These are phyloP conservation scores for Fusarium virguliforme DNA, from an alignment of 2,329 filamentous ascomycete genomes.

Conservation along the genomic window DNA sequence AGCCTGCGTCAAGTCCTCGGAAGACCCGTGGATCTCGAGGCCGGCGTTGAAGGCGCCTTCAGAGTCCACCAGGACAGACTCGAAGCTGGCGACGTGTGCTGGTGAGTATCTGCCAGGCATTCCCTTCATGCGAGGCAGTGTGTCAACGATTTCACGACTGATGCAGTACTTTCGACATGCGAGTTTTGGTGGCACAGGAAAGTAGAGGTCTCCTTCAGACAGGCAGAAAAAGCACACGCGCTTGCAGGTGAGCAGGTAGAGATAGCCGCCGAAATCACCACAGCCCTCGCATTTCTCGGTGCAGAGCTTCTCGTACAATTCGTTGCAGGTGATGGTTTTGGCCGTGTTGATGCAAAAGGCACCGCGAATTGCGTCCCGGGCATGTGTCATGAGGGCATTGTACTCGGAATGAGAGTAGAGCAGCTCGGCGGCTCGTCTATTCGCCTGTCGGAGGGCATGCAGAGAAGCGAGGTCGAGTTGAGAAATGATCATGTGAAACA, in stretches of 20 bases:
- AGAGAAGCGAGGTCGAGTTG: constrained; percentile 18
- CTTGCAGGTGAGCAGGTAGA: constrained; percentile 27
- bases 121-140: constrained; percentile 4
- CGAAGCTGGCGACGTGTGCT: background rate
- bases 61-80: constrained; percentile 17
- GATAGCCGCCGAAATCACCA: constrained; percentile 25
- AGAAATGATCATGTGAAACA: constrained; percentile 15
- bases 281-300: constrained; percentile 18
- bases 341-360: constrained; percentile 10
- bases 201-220: constrained; percentile 5
- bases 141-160: background rate
- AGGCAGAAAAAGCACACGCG: constrained; percentile 23
- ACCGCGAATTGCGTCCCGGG: constrained; percentile 15
- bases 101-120: constrained; percentile 9
- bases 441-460: constrained; percentile 5
- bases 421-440: constrained; percentile 18
- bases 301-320: constrained; percentile 15
- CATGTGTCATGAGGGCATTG: constrained; percentile 16
- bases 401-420: constrained; percentile 11
- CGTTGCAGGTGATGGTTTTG: constrained; percentile 4
- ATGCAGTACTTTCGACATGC: constrained; percentile 14
- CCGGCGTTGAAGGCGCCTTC: constrained; percentile 3
- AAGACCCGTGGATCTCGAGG: constrained; percentile 10
- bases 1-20: background rate
- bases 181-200: background rate